Base-by-base conservation (phyloP, 2,329 filamentous ascomycete species). In the Periconia macrospinosa region DNA sequence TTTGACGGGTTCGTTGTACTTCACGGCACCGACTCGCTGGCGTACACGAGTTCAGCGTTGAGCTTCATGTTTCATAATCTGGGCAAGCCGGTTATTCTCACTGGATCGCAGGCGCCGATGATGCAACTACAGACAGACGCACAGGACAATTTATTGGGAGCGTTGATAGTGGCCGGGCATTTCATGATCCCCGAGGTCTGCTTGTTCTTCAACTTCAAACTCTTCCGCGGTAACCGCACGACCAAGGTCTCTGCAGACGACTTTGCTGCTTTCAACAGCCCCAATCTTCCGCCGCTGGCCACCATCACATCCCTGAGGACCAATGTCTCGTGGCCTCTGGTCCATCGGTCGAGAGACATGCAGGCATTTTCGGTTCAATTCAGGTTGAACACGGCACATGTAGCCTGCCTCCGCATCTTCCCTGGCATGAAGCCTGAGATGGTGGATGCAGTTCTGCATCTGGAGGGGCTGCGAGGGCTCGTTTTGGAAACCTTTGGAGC, bases 161-260 rank as follows among this genome's bases (percentile, higher is more conserved):
- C 91, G 1, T 82, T 96, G 67, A 91, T 96, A 68, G 88, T 96
- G 52, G 92, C 92, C 2, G 91, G 91, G 33, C 94, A 94, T 55
- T 96, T 96, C 69, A 89, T 91, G 77, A 91, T 97, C 53, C 92
- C 92, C 0, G 92, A 96, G 72, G 92, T 97, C 49, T 92, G 91
- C 70, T 82, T 97, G 35, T 96, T 95, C 79, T 97, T 97, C 81
- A 91, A 94, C 75, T 90, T 95, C 77, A 91, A 87, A 61, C 83
- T 97, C 18, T 95, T 92, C 76, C 86, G 92, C 23, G 92, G 92
- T 15, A 96, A 96, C 75, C 82, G 92, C 55, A 87, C 90, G 10
- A 94, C 90, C 57, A 97, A 97, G 74, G 86, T 95, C 30, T 92
- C 91, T 14, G 90, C 92, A 6, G 90, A 89, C 54, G 86, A 90